Conservation (phyloP, 2,329 filamentous ascomycete species). For the Penicillium griseofulvum region DNA sequence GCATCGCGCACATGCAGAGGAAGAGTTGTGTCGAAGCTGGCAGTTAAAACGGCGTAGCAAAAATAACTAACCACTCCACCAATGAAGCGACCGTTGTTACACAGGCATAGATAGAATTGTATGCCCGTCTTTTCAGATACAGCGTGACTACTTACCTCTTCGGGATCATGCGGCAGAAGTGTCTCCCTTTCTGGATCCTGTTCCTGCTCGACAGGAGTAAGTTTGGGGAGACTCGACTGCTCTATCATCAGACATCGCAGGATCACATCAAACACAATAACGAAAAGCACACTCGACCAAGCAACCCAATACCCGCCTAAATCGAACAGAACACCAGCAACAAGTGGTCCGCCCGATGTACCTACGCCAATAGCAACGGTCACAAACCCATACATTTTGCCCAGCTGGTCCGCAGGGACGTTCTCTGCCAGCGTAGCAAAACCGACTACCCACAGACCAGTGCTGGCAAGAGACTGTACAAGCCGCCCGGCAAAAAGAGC, state of each 20-base stretch:
- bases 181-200: not conserved
- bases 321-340: conserved; percentile 29
- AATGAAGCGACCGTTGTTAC: conserved; percentile 43
- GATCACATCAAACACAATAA: conserved; percentile 29
- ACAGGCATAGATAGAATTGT: conserved; percentile 38
- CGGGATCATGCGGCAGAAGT: not conserved
- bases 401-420: conserved; percentile 25
- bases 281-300: conserved; percentile 28
- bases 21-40: conserved; percentile 56
- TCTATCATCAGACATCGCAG: conserved; percentile 30
- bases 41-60: conserved; percentile 51
- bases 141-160: not conserved
- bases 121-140: not conserved
- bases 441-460: conserved; percentile 31
- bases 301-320: conserved; percentile 30
- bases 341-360: conserved; percentile 27
- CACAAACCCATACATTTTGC: conserved; percentile 26
- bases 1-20: conserved; percentile 54
- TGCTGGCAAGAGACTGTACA: conserved; percentile 27
- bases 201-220: not conserved
- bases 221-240: not conserved
- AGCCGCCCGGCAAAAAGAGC: conserved; percentile 27
- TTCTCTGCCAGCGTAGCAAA: conserved; percentile 28
- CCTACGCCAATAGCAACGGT: conserved; percentile 26
- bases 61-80: conserved; percentile 45